Conservation (phyloP, 2,329 filamentous ascomycete genomes). For the Anisogramma anomala region DNA sequence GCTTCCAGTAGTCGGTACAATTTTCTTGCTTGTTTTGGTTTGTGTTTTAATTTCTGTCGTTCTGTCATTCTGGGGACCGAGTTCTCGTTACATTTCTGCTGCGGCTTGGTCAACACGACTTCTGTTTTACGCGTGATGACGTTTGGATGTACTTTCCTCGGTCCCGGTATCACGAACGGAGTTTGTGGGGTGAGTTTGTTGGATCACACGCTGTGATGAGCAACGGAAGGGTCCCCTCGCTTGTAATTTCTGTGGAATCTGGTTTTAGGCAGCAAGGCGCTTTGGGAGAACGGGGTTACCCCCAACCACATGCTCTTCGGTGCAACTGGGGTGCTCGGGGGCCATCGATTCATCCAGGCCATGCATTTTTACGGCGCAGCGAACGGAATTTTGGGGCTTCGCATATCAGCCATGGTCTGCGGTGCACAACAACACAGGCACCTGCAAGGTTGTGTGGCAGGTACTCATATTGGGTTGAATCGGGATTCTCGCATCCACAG, state of each 20-base stretch:
- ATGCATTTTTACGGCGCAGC: conserved; percentile 12
- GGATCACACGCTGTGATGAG: conserved; percentile 10
- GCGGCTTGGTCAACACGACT: too few relatives aligned
- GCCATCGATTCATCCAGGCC: conserved; percentile 3
- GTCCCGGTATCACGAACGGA: conserved; percentile 11
- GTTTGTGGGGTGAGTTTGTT: conserved; percentile 6
- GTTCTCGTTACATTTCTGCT: too few relatives aligned
- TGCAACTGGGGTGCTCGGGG: neutral
- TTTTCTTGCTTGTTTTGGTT: too few relatives aligned
- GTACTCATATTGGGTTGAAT: neutral
- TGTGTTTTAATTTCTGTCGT: too few relatives aligned
- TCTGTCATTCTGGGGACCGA: too few relatives aligned
- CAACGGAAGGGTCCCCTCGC: conserved; percentile 5
- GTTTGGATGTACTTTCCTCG: neutral
- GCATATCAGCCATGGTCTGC: conserved; percentile 8
- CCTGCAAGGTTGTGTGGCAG: neutral
- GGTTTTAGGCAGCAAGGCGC: conserved; percentile 10
- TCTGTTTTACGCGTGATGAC: neutral
- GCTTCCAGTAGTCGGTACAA: too few relatives aligned
- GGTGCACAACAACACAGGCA: conserved; percentile 5
- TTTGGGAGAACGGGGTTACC: conserved; percentile 5
- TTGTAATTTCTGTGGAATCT: conserved; percentile 1
- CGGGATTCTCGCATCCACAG: neutral
- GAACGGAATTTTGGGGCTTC: conserved; percentile 12
- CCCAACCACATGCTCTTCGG: neutral